Base-by-base conservation (phyloP, 2,329 filamentous ascomycete species). In the Hypoxylon sp. region DNA sequence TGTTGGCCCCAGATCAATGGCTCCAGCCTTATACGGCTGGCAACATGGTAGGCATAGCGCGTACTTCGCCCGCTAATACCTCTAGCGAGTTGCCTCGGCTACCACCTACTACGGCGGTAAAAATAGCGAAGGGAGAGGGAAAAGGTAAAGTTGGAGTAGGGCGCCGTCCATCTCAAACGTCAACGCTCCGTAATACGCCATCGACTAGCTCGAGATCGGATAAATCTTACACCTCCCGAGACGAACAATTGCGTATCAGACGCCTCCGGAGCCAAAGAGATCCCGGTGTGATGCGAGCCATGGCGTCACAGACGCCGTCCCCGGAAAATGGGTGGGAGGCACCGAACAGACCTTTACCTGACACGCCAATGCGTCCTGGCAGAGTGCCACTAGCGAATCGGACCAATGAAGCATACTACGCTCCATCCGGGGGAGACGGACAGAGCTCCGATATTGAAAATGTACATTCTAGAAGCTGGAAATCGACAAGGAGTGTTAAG, bases 1-100 rank as follows among this genome's bases (percentile, higher is more conserved):
- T 76, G 14, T 60, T 73, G 57, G 70, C 73, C 5, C 72, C 72
- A 0, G 67, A 63, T 10, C 68, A 67, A 30, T 77, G 75, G 75
- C 70, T 70, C 2, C 58, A 66, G 32, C 71, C 72, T 13, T 64
- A 62, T 17, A 62, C 48, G 2, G 60, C 68, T 6, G 32, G 51
- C 21, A 70, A 64, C 25, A 66, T 62, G 57, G 64, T 69, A 7
- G 69, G 63, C 34, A 65, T 65, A 45, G 68, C 60, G 19, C 65
- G 46, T 21, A 69, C 61, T 14, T 66, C 63, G 14, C 58, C 65
- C 1, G 34, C 45, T 10, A 65, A 70, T 21, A 67, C 46, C 5
- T 63, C 60, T 5, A 74, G 60, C 58, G 69, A 73, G 50, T 60
- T 71, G 38, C 69, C 71, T 36, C 68, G 62, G 48, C 28, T 69